phyloP scores from a whole-genome alignment of 768 basidiomycete species.

The Pilatotrama ljubarskyi region DNA sequence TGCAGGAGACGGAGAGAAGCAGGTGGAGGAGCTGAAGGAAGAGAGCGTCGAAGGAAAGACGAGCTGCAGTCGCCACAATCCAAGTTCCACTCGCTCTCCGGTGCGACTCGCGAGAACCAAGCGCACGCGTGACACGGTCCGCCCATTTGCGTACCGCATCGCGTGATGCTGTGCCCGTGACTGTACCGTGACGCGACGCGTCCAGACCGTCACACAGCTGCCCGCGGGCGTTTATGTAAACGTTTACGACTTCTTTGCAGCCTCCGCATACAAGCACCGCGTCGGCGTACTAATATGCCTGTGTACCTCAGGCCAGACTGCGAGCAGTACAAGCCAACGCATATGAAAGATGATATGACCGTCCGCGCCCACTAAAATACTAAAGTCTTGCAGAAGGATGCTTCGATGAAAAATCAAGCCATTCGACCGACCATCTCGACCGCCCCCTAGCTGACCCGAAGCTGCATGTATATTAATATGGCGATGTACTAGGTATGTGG shows the following conservation, averaged over 20 bases:
- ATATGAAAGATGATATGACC: too few species aligned
- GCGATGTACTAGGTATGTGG: too few species aligned
- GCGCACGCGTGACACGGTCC: constrained; percentile 1
- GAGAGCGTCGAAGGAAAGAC: background rate
- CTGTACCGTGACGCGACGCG: background rate
- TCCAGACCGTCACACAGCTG: constrained; percentile 1
- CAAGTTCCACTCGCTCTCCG: too few species aligned
- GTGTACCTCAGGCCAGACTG: too few species aligned
- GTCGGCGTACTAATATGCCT: background rate
- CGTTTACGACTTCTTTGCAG: background rate
- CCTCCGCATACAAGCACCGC: background rate
- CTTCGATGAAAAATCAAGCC: too few species aligned
- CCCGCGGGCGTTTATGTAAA: too few species aligned
- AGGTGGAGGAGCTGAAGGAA: background rate
- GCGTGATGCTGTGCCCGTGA: background rate
- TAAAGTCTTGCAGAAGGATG: too few species aligned
- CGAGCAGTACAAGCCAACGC: too few species aligned
- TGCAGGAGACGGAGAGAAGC: background rate
- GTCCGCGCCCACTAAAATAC: too few species aligned
- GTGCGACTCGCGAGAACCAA: background rate
- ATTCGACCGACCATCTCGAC: too few species aligned
- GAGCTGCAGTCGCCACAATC: constrained; percentile 1
- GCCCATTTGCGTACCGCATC: background rate
- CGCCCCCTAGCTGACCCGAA: too few species aligned
- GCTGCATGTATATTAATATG: too few species aligned